Evolutionary conservation across 2,329 filamentous ascomycete species (phyloP).

Genomic region (Ilyonectria destructans): DNA sequence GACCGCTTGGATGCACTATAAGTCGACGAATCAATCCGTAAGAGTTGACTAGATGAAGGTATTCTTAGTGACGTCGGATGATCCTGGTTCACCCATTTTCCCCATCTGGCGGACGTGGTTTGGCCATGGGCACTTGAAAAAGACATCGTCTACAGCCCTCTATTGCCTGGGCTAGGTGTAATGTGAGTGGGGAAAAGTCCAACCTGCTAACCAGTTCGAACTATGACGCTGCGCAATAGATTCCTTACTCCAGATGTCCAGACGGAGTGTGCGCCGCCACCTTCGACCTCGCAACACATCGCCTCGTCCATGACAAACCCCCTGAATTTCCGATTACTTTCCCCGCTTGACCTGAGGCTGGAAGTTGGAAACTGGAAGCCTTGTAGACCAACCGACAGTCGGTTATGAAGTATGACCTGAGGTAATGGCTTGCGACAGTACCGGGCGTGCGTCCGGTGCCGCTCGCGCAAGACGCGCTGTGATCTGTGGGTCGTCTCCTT

Average conservation of each 20-base stretch:
- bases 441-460: constrained; percentile 31
- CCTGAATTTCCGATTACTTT: constrained; percentile 11
- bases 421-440: constrained; percentile 30
- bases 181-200: constrained; percentile 21
- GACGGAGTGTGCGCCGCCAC: background rate
- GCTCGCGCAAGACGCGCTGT: constrained; percentile 31
- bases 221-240: background rate
- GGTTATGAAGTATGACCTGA: constrained; percentile 25
- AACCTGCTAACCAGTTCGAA: constrained; percentile 1
- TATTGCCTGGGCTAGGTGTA: constrained; percentile 19
- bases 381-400: background rate
- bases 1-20: background rate
- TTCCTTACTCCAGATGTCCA: background rate
- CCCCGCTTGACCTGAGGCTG: constrained; percentile 5
- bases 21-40: background rate
- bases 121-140: background rate
- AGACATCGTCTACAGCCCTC: constrained; percentile 24
- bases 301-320: background rate
- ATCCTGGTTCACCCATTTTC: background rate
- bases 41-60: background rate
- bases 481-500: constrained; percentile 24
- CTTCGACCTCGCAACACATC: background rate
- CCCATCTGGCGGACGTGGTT: background rate
- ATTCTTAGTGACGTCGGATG: background rate
- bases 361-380: background rate